A percentile compares a stretch with the other conserved stretches of the same genome.
These are phyloP conservation scores for Anacardium occidentale DNA, from an alignment of 345 rosid genomes.

Conservation along the genomic window DNA sequence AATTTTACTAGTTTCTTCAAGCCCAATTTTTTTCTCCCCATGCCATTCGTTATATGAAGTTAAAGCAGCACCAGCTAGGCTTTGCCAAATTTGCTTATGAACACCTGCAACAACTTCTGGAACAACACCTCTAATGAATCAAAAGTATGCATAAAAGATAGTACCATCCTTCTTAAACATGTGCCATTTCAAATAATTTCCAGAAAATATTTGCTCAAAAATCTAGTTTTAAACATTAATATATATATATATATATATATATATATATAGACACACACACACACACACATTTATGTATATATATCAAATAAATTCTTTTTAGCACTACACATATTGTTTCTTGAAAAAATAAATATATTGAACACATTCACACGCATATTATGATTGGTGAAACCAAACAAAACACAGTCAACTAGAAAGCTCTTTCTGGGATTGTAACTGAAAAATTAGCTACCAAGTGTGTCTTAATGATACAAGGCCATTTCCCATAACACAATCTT, in stretches of 20 bases:
- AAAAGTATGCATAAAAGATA: conserved; percentile 7
- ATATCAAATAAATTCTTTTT: too few relatives aligned
- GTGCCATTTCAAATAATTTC: conserved; percentile 8
- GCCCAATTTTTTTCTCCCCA: conserved; percentile 24
- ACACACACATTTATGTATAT: too few relatives aligned
- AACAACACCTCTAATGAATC: conserved; percentile 20
- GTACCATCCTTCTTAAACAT: conserved; percentile 2
- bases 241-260: too few relatives aligned
- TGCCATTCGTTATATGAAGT: conserved; percentile 42
- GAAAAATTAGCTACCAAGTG: not conserved
- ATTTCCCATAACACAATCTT: not conserved
- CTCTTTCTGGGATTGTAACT: not conserved
- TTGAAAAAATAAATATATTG: not conserved
- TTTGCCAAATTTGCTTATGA: conserved; percentile 57
- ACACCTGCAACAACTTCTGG: conserved; percentile 55
- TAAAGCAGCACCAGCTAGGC: conserved; percentile 70
- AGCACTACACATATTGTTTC: too few relatives aligned
- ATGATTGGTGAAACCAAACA: not conserved
- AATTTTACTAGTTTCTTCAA: conserved; percentile 50
- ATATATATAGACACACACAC: too few relatives aligned
- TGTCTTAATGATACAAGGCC: not conserved
- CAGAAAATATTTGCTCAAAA: not conserved
- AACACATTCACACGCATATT: not conserved
- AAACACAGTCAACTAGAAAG: not conserved
- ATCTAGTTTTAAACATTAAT: conserved; percentile 3